Percentiles rank a stretch among this genome's conserved stretches.
These are phyloP conservation scores for Tylopilus rubrobrunneus DNA, from an alignment of 768 basidiomycete genomes.

Conservation along the genomic window DNA sequence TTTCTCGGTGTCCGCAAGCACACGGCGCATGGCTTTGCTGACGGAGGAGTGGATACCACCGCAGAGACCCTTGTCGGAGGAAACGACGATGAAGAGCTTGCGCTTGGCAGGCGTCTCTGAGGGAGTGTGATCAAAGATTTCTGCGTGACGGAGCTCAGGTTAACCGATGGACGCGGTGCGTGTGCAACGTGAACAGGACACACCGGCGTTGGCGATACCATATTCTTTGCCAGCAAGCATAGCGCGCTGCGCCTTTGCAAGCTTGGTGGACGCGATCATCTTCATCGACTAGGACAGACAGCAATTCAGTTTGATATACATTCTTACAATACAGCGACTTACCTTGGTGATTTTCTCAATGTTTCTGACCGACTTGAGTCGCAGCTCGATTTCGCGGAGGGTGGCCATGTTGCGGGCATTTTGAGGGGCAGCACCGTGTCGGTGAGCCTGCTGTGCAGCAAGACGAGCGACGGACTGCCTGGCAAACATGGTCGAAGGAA, in stretches of 20 bases:
- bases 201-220: constrained; percentile 88
- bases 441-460: constrained; percentile 35
- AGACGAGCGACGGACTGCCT: constrained; percentile 45
- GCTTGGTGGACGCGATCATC: constrained; percentile 98
- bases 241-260: constrained; percentile 91
- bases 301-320: background rate
- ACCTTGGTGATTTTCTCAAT: constrained; percentile 99
- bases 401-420: constrained; percentile 90
- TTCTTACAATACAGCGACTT: constrained; percentile 20
- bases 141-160: constrained; percentile 37
- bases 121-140: constrained; percentile 80
- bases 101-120: constrained; percentile 65
- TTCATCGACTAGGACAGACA: constrained; percentile 76
- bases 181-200: constrained; percentile 9
- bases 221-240: constrained; percentile 91
- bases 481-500: constrained; percentile 40
- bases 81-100: constrained; percentile 91
- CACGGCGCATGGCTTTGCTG: constrained; percentile 81
- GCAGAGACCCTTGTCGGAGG: constrained; percentile 98
- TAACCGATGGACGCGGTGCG: background rate
- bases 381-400: constrained; percentile 93
- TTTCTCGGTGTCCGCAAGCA: constrained; percentile 49
- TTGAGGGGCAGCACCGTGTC: constrained; percentile 38
- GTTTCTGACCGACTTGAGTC: constrained; percentile 94
- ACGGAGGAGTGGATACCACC: constrained; percentile 99